Conservation (phyloP, 108 stramenopile species). For the Cyclotella choctawhatcheeana region DNA sequence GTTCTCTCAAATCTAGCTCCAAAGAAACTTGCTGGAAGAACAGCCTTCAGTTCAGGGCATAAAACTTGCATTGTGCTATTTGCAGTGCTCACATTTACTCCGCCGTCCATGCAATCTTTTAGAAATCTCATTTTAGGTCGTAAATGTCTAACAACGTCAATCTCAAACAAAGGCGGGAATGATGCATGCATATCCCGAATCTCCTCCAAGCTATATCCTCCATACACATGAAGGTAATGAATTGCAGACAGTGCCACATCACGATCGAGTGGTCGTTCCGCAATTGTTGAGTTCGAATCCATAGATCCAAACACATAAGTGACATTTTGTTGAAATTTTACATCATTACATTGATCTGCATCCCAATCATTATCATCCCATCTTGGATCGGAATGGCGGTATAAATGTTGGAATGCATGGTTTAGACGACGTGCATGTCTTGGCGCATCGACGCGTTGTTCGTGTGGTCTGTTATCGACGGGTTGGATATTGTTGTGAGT, state of each 20-base stretch:
- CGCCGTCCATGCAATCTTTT: conserved; percentile 59
- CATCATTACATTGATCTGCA: conserved; percentile 8
- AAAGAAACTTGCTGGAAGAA: conserved; percentile 72
- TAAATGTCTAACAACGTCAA: conserved; percentile 71
- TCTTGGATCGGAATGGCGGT: conserved; percentile 62
- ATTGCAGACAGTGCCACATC: conserved; percentile 48
- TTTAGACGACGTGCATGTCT: conserved; percentile 77
- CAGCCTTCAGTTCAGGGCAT: conserved; percentile 28
- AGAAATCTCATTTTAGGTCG: conserved; percentile 83
- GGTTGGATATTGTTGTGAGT: not conserved
- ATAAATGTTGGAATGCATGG: conserved; percentile 77
- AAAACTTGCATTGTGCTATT: not conserved
- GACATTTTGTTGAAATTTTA: conserved; percentile 3
- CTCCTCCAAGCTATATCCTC: conserved; percentile 61
- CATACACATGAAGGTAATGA: conserved; percentile 58
- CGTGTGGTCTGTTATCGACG: conserved; percentile 62
- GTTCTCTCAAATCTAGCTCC: conserved; percentile 75
- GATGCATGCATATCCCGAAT: conserved; percentile 57
- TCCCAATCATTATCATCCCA: conserved; percentile 49
- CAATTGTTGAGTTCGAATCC: conserved; percentile 13
- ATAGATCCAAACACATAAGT: not conserved
- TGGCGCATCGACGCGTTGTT: conserved; percentile 67
- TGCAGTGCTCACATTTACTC: not conserved
- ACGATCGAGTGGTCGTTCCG: conserved; percentile 17
- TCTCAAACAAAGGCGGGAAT: conserved; percentile 77